Evolutionary conservation across 371 early-diverging fungal species (phyloP).

Genomic region (Circinella minor): DNA sequence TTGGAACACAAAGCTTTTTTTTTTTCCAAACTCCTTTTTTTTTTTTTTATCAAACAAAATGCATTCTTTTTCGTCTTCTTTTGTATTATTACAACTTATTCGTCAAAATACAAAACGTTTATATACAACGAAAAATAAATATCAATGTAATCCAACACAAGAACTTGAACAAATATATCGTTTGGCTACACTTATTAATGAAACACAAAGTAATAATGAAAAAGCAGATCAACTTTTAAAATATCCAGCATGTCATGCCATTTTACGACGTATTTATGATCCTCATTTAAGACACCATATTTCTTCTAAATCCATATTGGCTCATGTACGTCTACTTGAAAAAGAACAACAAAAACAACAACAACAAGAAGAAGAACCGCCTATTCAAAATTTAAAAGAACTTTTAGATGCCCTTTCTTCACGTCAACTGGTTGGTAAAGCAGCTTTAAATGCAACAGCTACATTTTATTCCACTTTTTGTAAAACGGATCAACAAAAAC

Average conservation of each 20-base stretch:
- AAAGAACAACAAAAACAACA: conserved; percentile 6
- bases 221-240: conserved; percentile 21
- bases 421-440: conserved; percentile 51
- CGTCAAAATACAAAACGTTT: conserved; percentile 1
- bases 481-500: conserved; percentile 26
- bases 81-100: neutral
- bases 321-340: conserved; percentile 13
- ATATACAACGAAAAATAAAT: neutral
- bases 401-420: conserved; percentile 51
- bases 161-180: conserved; percentile 36
- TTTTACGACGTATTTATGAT: conserved; percentile 57
- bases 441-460: conserved; percentile 43
- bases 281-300: conserved; percentile 47
- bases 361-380: neutral
- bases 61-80: no score
- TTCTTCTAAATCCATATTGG: conserved; percentile 29
- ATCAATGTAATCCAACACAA: neutral
- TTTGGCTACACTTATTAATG: conserved; percentile 37
- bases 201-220: conserved; percentile 31
- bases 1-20: no score
- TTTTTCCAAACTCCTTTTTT: no score
- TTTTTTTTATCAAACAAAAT: no score
- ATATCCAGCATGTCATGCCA: conserved; percentile 39
- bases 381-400: conserved; percentile 13
- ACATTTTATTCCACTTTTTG: conserved; percentile 37